Evolutionary conservation across 2,329 filamentous ascomycete species (phyloP).

Genomic region (Bipolaris cookei): DNA sequence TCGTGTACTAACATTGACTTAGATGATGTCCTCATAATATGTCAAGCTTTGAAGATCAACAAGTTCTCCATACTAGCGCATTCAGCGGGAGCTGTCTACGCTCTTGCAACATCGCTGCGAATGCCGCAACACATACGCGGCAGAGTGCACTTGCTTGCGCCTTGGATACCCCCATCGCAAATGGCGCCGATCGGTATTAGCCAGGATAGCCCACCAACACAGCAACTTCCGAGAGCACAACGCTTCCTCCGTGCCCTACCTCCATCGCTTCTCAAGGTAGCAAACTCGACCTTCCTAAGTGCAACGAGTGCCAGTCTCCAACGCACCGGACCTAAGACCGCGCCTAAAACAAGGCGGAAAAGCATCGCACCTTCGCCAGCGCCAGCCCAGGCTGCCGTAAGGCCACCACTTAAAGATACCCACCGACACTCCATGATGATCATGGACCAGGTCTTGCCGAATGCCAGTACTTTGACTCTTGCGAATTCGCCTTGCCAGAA

Average conservation of each 20-base stretch:
- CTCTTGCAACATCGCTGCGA: constrained; percentile 88
- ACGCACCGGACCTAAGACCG: constrained; percentile 60
- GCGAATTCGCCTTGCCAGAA: constrained; percentile 39
- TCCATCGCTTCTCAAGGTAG: constrained; percentile 87
- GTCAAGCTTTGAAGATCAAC: constrained; percentile 86
- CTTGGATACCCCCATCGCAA: constrained; percentile 88
- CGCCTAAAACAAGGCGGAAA: constrained; percentile 45
- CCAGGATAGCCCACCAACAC: constrained; percentile 76
- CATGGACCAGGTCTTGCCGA: constrained; percentile 57
- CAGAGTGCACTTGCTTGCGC: constrained; percentile 89
- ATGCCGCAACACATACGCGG: constrained; percentile 97
- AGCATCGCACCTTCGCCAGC: constrained; percentile 30
- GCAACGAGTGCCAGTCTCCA: constrained; percentile 83
- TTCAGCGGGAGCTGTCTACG: constrained; percentile 97
- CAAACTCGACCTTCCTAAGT: constrained; percentile 94
- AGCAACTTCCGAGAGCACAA: constrained; percentile 89
- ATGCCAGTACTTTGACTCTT: constrained; percentile 43
- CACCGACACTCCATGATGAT: constrained; percentile 57
- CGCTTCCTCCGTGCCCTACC: constrained; percentile 88
- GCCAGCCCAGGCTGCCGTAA: constrained; percentile 15
- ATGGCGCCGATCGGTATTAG: constrained; percentile 62
- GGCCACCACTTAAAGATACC: constrained; percentile 39
- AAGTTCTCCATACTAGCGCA: constrained; percentile 97
- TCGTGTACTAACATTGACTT: constrained; percentile 26
- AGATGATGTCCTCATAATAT: constrained; percentile 91